Evolutionary conservation across 1,284 basidiomycete species (phyloP).

Genomic region (Coniferiporia sulphurascens): DNA sequence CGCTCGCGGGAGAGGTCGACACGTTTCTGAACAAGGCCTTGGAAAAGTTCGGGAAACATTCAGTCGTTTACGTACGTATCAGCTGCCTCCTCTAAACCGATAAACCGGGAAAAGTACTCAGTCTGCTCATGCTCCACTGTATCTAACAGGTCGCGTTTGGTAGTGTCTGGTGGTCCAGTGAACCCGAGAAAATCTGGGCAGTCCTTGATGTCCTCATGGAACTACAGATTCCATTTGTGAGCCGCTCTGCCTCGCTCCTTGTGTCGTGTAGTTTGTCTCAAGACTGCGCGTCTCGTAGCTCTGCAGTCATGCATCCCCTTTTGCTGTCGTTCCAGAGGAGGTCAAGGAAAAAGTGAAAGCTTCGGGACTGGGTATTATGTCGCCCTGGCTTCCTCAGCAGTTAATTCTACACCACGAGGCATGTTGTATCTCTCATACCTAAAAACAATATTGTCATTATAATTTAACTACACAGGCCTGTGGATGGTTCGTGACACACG

Average conservation of each 20-base stretch:
- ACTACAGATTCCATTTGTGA: conserved; percentile 17
- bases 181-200: conserved; percentile 16
- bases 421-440: not conserved
- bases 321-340: conserved; percentile 11
- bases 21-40: conserved; percentile 7
- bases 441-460: not conserved
- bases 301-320: conserved; percentile 12
- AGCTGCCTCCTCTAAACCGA: not conserved
- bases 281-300: conserved; percentile 1
- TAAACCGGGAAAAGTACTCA: no score
- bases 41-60: conserved; percentile 10
- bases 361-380: conserved; percentile 11
- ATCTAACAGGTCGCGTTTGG: conserved; percentile 18
- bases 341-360: conserved; percentile 8
- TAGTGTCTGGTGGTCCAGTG: conserved; percentile 13
- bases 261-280: not conserved
- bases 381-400: conserved; percentile 18
- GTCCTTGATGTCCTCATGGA: conserved; percentile 15
- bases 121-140: not conserved
- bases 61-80: conserved; percentile 13
- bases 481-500: conserved; percentile 20
- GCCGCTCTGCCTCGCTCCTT: not conserved
- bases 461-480: conserved; percentile 10
- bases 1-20: not conserved
- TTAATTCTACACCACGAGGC: conserved; percentile 17